These are phyloP conservation scores for Kokia cookei DNA, from an alignment of 441 rosid species.

Conservation along the genomic window DNA sequence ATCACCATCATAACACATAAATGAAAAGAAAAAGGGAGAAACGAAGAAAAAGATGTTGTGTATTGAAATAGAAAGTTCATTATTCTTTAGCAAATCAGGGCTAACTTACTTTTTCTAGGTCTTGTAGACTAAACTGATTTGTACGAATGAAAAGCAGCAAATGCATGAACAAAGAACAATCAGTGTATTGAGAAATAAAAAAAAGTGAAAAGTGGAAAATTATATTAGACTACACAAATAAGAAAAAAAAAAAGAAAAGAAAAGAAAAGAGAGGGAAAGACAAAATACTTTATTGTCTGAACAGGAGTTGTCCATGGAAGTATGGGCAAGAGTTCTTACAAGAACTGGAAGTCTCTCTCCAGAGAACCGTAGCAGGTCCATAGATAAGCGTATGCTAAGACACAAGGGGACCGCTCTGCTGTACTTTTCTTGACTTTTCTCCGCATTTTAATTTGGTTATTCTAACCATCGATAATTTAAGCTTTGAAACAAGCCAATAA, in stretches of 20 bases:
- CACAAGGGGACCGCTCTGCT: conserved; percentile 23
- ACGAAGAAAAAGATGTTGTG: background rate
- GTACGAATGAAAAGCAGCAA: background rate
- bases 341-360: background rate
- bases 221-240: background rate
- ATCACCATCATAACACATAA: background rate
- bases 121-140: background rate
- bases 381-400: conserved; percentile 5
- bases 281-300: background rate
- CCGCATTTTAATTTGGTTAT: conserved; percentile 16
- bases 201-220: background rate
- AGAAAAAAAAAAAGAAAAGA: background rate
- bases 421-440: conserved; percentile 11
- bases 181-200: background rate
- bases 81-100: background rate
- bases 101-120: background rate
- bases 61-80: background rate
- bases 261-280: background rate
- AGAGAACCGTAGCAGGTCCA: conserved; percentile 5
- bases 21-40: background rate
- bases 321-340: conserved; percentile 14
- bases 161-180: background rate
- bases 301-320: conserved; percentile 4
- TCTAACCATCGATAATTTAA: conserved; percentile 11
- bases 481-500: background rate